Base-by-base conservation (phyloP, 2,329 filamentous ascomycete species). In the Sarocladiaceae sp. region DNA sequence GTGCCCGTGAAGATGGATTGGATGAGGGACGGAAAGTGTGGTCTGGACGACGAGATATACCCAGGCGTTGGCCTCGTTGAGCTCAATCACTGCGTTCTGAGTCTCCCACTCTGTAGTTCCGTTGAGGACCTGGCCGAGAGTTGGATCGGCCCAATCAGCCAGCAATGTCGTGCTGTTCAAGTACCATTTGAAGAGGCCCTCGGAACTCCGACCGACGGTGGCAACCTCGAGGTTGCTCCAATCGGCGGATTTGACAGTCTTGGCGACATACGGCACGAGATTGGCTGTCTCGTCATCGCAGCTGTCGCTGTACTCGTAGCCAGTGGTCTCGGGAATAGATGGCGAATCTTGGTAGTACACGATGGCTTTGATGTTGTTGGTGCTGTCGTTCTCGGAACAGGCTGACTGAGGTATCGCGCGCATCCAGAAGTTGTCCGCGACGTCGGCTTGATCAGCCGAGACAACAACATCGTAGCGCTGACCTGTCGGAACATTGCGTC, bases 381-480 rank as follows among this genome's bases (percentile, higher is more conserved):
- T 44, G 43, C 55, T 66, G 18, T 54, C 55, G 27, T 69, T 71
- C 5, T 57, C 50, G 0, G 59, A 63, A 50, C 71, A 74, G 3
- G 57, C 56, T 1, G 47, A 41, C 49, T 71, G 63, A 3, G 66
- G 67, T 15, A 66, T 64, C 7, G 67, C 64, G 2, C 72, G 63
- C 43, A 76, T 61, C 68, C 69, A 73, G 53, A 69, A 73, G 53
- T 63, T 57, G 31, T 24, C 23, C 37, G 11, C 21, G 50, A 55
- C 33, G 20, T 48, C 46, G 4, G 49, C 49, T 44, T 60, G 47
- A 42, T 62, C 60, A 6, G 64, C 71, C 33, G 66, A 59, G 43
- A 76, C 66, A 27, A 71, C 62, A 35, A 75, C 62, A 48, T 76
- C 70, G 40, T 61, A 56, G 6, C 74, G 60, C 55, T 59, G 66